phyloP scores from a whole-genome alignment of 371 early-diverging fungal genomes.

The Synchytrium microbalum region DNA sequence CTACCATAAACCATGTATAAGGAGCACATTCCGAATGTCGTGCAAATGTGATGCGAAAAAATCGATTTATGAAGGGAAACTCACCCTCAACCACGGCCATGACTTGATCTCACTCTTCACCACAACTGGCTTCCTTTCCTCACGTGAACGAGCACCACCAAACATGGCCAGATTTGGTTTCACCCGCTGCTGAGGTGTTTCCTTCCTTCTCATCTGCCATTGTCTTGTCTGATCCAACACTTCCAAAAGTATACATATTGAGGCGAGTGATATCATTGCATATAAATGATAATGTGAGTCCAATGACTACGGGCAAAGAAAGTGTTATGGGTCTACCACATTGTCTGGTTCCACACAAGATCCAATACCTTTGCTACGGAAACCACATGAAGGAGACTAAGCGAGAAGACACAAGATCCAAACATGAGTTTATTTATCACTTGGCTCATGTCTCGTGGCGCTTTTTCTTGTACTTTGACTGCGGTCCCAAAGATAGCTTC shows the following conservation, averaged over 20 bases:
- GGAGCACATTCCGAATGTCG: no score
- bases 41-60: no score
- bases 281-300: background rate
- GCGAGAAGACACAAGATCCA: background rate
- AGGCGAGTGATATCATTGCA: background rate
- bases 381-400: background rate
- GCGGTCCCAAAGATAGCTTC: background rate
- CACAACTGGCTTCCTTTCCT: no score
- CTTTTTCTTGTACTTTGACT: background rate
- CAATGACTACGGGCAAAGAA: background rate
- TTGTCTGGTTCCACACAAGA: no score
- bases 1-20: no score
- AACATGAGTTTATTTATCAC: background rate
- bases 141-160: background rate
- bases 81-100: no score
- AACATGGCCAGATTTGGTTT: background rate
- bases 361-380: background rate
- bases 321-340: no score
- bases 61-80: no score
- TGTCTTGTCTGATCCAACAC: background rate
- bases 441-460: background rate
- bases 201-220: background rate
- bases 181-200: background rate
- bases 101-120: no score
- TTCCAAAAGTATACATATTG: background rate